Conservation (phyloP, 352 stramenopile genomes). For the Phytophthora uliginosa region DNA sequence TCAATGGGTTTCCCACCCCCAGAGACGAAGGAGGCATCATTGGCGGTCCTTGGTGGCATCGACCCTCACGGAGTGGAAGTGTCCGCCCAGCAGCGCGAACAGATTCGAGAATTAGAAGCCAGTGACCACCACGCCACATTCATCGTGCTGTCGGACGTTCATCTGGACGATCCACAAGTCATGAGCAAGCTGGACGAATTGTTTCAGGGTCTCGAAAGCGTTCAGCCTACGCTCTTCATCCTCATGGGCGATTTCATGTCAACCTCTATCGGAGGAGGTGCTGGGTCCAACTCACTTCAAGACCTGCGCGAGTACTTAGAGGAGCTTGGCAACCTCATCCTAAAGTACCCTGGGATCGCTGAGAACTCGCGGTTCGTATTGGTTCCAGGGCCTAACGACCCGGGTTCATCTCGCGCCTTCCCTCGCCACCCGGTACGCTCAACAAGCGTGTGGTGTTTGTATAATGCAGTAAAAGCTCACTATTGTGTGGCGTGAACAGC, state of each 20-base stretch:
- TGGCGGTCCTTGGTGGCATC: constrained; percentile 75
- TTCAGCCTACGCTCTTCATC: constrained; percentile 89
- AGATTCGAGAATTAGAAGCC: constrained; percentile 85
- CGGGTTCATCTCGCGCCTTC: constrained; percentile 82
- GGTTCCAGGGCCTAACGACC: constrained; percentile 94
- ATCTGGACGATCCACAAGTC: constrained; percentile 93
- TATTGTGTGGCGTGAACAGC: constrained; percentile 34
- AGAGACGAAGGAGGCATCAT: constrained; percentile 85
- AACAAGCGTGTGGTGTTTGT: neutral
- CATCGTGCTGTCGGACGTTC: constrained; percentile 95
- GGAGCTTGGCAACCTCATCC: constrained; percentile 92
- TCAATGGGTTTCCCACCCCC: constrained; percentile 93
- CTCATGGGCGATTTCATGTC: constrained; percentile 97
- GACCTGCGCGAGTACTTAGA: constrained; percentile 91
- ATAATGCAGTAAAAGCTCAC: constrained; percentile 4
- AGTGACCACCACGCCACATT: constrained; percentile 91
- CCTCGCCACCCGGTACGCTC: constrained; percentile 78
- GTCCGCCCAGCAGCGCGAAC: constrained; percentile 78
- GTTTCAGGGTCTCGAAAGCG: constrained; percentile 88
- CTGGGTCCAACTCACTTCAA: constrained; percentile 72
- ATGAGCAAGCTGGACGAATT: constrained; percentile 92
- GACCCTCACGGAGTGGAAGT: constrained; percentile 89
- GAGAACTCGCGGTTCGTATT: constrained; percentile 93
- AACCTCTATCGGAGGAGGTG: constrained; percentile 75
- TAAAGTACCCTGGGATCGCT: constrained; percentile 85